A percentile compares a stretch with the other conserved stretches of the same genome.
These are phyloP conservation scores for Aspergillus melleus DNA, from an alignment of 2,329 filamentous ascomycete genomes.

Conservation along the genomic window DNA sequence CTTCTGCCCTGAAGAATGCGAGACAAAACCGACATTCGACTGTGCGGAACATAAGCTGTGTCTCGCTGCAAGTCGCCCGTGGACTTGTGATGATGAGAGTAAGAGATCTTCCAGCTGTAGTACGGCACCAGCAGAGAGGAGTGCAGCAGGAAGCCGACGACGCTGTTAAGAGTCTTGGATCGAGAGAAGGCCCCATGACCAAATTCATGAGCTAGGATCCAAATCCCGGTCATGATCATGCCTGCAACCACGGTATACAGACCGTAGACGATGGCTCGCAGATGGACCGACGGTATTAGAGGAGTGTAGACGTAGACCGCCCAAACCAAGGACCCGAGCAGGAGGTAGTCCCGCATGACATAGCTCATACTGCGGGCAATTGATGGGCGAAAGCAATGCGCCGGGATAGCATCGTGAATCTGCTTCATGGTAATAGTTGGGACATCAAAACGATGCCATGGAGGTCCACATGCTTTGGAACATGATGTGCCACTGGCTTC, in stretches of 20 bases:
- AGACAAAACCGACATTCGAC: slow-evolving; percentile 23
- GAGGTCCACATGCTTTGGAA: background rate
- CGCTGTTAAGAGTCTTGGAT: slow-evolving; percentile 57
- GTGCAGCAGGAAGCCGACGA: slow-evolving; percentile 64
- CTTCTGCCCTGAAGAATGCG: background rate
- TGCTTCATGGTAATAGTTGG: background rate
- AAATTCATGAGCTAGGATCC: slow-evolving; percentile 49
- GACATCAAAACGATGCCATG: background rate
- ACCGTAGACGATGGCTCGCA: background rate
- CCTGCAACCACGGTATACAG: background rate
- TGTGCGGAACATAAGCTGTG: slow-evolving; percentile 61
- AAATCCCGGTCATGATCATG: slow-evolving; percentile 30
- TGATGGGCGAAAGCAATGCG: background rate
- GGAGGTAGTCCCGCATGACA: background rate
- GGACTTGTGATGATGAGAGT: slow-evolving; percentile 67
- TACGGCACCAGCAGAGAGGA: slow-evolving; percentile 67
- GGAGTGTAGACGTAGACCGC: background rate
- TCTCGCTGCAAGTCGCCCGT: slow-evolving; percentile 68
- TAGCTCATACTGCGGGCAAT: background rate
- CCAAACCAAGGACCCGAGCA: background rate
- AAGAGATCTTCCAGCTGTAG: slow-evolving; percentile 71
- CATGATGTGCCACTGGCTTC: background rate
- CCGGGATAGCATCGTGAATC: background rate
- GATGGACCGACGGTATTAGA: background rate
- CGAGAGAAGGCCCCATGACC: slow-evolving; percentile 67